Evolutionary conservation across 257 asterid genomes (phyloP).

Genomic region (Solanum tacnaense): DNA sequence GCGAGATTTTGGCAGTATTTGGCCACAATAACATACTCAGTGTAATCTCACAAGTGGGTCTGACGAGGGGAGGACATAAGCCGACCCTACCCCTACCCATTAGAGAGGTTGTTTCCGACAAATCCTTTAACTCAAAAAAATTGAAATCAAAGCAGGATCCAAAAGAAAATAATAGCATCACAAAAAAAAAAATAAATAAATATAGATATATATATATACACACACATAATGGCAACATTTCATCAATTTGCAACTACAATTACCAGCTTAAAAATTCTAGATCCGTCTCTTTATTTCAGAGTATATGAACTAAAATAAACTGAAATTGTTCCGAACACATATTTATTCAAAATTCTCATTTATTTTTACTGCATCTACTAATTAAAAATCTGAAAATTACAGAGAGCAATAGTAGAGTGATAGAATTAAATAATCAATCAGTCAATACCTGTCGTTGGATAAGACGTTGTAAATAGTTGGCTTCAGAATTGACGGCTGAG

Average conservation of each 20-base stretch:
- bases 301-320: not conserved
- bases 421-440: not conserved
- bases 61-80: accelerated
- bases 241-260: not conserved
- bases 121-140: not conserved
- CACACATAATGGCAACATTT: not conserved
- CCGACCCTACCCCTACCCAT: not conserved
- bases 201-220: too few relatives aligned
- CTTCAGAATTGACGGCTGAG: conserved; percentile 65
- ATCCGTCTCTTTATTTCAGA: not conserved
- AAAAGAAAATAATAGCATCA: too few relatives aligned
- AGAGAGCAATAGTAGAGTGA: not conserved
- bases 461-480: conserved; percentile 52
- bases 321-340: not conserved
- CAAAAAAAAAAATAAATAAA: too few relatives aligned
- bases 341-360: not conserved
- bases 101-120: too few relatives aligned
- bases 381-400: not conserved
- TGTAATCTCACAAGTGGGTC: too few relatives aligned
- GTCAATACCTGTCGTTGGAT: conserved; percentile 70
- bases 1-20: not conserved
- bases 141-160: not conserved
- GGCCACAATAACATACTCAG: too few relatives aligned
- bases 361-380: not conserved
- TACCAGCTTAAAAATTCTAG: not conserved